Evolutionary conservation across 2,329 filamentous ascomycete genomes (phyloP).

Genomic region (Juglanconis juglandina): DNA sequence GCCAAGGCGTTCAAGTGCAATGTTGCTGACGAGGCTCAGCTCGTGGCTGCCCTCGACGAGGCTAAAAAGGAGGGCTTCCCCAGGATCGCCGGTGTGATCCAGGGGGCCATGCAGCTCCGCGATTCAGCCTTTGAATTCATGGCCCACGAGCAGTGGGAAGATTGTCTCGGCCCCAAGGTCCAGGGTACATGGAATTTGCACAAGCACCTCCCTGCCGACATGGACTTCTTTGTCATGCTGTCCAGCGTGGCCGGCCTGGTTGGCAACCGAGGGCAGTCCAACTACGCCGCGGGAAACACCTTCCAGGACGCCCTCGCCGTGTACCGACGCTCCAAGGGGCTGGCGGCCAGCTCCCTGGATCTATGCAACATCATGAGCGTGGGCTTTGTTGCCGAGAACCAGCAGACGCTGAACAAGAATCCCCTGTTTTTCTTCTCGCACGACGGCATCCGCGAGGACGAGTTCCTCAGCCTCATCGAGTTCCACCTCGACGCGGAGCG

Average conservation of each 20-base stretch:
- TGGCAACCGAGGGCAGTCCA: constrained; percentile 12
- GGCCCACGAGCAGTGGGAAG: constrained; percentile 10
- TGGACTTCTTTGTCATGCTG: constrained; percentile 19
- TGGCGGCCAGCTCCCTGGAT: constrained; percentile 23
- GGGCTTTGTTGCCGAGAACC: constrained; percentile 23
- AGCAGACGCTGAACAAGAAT: constrained; percentile 16
- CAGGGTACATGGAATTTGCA: constrained; percentile 14
- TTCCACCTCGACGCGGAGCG: constrained; percentile 18
- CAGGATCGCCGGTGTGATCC: constrained; percentile 35
- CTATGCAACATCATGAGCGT: constrained; percentile 25
- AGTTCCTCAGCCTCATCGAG: constrained; percentile 17
- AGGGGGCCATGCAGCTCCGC: constrained; percentile 24
- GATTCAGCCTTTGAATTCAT: constrained; percentile 16
- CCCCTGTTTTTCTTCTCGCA: constrained; percentile 18
- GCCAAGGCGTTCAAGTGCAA: constrained; percentile 27
- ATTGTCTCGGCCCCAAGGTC: constrained; percentile 9
- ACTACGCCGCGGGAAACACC: constrained; percentile 28
- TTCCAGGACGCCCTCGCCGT: constrained; percentile 33
- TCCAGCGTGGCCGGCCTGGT: constrained; percentile 6
- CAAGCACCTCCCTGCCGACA: constrained; percentile 21
- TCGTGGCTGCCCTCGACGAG: constrained; percentile 25
- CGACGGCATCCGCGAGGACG: constrained; percentile 18
- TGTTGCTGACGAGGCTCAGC: constrained; percentile 25
- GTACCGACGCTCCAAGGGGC: constrained; percentile 18
- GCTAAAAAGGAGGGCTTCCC: constrained; percentile 23